Conservation (phyloP, 495 filamentous ascomycete genomes). For the Rostrohypoxylon terebratum region DNA sequence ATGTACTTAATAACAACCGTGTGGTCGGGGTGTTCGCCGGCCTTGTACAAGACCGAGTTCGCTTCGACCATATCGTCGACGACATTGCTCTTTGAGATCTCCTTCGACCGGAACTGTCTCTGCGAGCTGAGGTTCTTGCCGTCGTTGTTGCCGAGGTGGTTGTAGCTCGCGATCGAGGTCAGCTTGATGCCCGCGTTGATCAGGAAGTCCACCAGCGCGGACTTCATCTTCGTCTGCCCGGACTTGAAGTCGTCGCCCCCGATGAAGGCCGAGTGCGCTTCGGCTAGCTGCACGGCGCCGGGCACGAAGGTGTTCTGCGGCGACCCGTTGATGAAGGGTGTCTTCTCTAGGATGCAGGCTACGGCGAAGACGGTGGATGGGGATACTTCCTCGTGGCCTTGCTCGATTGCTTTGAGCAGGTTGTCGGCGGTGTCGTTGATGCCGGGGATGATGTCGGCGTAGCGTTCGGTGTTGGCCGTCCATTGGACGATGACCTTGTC, state of each 20-base stretch:
- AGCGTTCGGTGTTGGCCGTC: constrained; percentile 99
- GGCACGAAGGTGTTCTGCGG: constrained; percentile 99
- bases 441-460: constrained; percentile 84
- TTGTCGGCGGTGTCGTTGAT: constrained; percentile 98
- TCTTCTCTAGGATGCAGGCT: constrained; percentile 87
- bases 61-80: constrained; percentile 99
- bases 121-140: constrained; percentile 98
- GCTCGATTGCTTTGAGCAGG: constrained; percentile 85
- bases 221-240: constrained; percentile 99
- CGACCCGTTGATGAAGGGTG: constrained; percentile 98
- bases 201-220: constrained; percentile 96
- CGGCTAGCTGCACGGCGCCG: constrained; percentile 89
- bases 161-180: constrained; percentile 98
- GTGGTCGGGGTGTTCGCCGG: constrained; percentile 90
- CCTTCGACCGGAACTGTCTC: constrained; percentile 98
- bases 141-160: constrained; percentile 99
- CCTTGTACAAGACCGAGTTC: constrained; percentile 87
- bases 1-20: constrained; percentile 98
- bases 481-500: constrained; percentile 98
- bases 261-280: constrained; percentile 88
- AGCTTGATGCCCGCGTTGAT: constrained; percentile 99
- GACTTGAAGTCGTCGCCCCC: constrained; percentile 99
- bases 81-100: constrained; percentile 98
- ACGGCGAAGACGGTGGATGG: constrained; percentile 97
- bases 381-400: constrained; percentile 86